Evolutionary conservation across 1,284 basidiomycete species (phyloP), one percentile per base, ranked within the genome.

Genomic region (Pseudozyma flocculosa): DNA sequence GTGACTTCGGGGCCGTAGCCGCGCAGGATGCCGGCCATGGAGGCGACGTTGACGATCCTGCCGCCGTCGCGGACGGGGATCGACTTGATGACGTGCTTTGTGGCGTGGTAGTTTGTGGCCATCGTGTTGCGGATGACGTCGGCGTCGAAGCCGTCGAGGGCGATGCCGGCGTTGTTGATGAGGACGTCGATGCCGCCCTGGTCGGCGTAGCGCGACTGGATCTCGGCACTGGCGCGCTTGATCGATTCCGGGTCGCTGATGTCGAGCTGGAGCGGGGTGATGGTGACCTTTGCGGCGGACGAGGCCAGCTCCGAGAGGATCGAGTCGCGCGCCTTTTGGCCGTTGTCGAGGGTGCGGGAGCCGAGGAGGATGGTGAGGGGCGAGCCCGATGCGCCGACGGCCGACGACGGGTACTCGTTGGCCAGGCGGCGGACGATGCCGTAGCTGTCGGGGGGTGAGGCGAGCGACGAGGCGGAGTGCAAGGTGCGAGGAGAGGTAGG

Each of bases 111-210:
- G 59, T 78, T 78, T 32, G 57, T 62, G 2, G 54, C 58, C 1
- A 78, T 60, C 8, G 75, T 74, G 38, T 69, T 50, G n/a, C 62
- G 54, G n/a, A 69, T 71, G 7, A 75, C 61, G 18, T 70, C 45
- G 40, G 24, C 57, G 37, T 78, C 67, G 45, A 72, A 68, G 26
- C 72, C 73, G 14, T 64, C 55, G 39, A 73, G 48, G 2, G 74
- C 74, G 15, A 76, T 62, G 9, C 75, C 75, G 34, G 74, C 72
- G 54, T 78, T 78, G 50, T 65, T 65, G 43, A 78, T 51, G 17
- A 73, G 55, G 40, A 73, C 54, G 47, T 74, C 70, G 18, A 75
- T 45, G 39, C 71, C 58, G 13, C 45, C 36, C 11, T 58, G 26
- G 5, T 29, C 11, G 26, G 7, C 26, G 26, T 29, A 29, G 11